phyloP scores from a whole-genome alignment of 2,329 filamentous ascomycete species.

The Ceratocystis huliohia region DNA sequence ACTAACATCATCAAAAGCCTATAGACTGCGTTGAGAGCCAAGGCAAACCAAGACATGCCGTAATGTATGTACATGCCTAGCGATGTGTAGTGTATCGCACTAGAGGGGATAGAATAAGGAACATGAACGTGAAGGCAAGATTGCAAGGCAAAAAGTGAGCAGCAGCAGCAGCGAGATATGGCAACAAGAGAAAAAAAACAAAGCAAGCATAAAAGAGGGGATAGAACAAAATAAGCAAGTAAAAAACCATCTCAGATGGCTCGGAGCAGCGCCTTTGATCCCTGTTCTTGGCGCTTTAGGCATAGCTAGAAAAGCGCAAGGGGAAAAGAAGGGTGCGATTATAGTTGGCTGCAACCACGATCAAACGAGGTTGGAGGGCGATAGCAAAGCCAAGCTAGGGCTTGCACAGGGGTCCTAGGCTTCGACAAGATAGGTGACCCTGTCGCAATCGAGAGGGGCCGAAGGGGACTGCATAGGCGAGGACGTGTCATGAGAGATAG shows the following conservation, averaged over 20 bases:
- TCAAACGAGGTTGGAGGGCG: too few relatives aligned
- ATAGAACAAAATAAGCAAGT: conserved; percentile 12
- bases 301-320: not conserved
- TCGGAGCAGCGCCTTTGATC: not conserved
- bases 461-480: too few relatives aligned
- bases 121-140: not conserved
- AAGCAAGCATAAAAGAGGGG: conserved; percentile 16
- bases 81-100: too few relatives aligned
- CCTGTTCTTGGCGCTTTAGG: not conserved
- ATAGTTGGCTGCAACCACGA: too few relatives aligned
- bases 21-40: too few relatives aligned
- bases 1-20: not conserved
- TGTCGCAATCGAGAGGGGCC: too few relatives aligned
- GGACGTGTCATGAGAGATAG: too few relatives aligned
- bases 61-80: not conserved
- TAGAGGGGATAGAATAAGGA: not conserved
- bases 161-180: not conserved
- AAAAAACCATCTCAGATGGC: not conserved
- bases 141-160: not conserved
- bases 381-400: too few relatives aligned
- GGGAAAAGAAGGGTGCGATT: not conserved
- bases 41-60: not conserved
- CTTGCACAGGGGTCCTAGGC: too few relatives aligned
- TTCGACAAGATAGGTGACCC: too few relatives aligned
- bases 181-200: not conserved